Evolutionary conservation across 257 asterid species (phyloP).

Genomic region (Salvia hispanica): DNA sequence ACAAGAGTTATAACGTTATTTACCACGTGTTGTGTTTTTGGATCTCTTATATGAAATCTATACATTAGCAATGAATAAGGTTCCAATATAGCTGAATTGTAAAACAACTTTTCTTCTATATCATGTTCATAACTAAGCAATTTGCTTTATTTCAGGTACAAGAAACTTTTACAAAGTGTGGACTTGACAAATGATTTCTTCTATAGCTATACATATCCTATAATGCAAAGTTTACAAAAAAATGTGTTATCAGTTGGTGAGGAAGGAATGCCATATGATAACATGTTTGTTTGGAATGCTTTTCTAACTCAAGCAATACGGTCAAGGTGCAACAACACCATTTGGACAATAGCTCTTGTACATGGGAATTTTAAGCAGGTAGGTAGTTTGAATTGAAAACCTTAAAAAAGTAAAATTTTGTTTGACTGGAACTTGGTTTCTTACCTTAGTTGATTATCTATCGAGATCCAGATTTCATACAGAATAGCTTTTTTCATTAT

Average conservation of each 20-base stretch:
- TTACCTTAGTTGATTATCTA: slow-evolving; percentile 13
- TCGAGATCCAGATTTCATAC: not conserved
- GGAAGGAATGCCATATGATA: slow-evolving; percentile 88
- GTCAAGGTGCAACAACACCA: slow-evolving; percentile 82
- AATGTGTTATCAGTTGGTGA: slow-evolving; percentile 70
- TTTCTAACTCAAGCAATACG: slow-evolving; percentile 84
- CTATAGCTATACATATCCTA: slow-evolving; percentile 92
- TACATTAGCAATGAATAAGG: slow-evolving; percentile 14
- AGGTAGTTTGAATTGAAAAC: not conserved
- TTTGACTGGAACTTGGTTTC: slow-evolving; percentile 20
- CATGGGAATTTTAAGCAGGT: slow-evolving; percentile 98
- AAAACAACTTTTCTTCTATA: slow-evolving; percentile 9
- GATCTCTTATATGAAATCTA: slow-evolving; percentile 11
- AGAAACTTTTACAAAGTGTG: slow-evolving; percentile 95
- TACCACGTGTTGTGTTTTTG: slow-evolving; percentile 1
- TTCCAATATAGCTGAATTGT: slow-evolving; percentile 10
- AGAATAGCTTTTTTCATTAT: slow-evolving; percentile 8
- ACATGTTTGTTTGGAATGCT: slow-evolving; percentile 97
- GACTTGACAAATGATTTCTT: slow-evolving; percentile 96
- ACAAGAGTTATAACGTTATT: not conserved
- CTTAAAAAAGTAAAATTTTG: not conserved
- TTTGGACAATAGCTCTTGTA: slow-evolving; percentile 95
- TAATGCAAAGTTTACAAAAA: slow-evolving; percentile 91
- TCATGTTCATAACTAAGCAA: slow-evolving; percentile 20
- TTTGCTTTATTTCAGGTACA: slow-evolving; percentile 71